These are phyloP conservation scores for Hippophae tibetana DNA, from an alignment of 306 rosid genomes.

Conservation along the genomic window DNA sequence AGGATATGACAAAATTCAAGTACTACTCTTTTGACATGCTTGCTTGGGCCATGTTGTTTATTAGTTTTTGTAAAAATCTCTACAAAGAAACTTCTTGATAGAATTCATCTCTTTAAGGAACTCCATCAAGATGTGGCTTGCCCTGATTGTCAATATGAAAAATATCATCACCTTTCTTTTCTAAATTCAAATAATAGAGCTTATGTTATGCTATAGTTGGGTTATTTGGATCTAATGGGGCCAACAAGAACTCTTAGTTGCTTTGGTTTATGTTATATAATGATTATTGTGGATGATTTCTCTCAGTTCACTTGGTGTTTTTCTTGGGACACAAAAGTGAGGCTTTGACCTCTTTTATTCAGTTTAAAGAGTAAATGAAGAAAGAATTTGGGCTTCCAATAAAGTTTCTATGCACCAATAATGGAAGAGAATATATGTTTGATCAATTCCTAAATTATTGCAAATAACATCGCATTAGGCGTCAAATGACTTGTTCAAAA, in stretches of 20 bases:
- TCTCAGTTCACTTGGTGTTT: neutral
- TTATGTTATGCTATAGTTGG: neutral
- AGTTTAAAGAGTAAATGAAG: neutral
- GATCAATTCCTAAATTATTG: neutral
- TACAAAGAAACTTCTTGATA: neutral
- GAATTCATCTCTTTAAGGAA: too few relatives aligned
- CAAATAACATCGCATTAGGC: neutral
- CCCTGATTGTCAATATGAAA: slow-evolving; percentile 2
- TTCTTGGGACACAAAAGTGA: neutral
- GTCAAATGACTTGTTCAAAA: slow-evolving; percentile 2
- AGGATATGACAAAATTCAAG: neutral
- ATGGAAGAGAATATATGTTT: neutral
- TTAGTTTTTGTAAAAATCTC: neutral
- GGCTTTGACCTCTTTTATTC: neutral
- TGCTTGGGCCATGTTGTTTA: neutral
- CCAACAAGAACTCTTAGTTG: neutral
- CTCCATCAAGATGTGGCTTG: neutral
- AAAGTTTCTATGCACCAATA: neutral
- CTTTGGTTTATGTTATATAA: neutral
- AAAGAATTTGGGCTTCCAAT: neutral
- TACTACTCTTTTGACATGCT: slow-evolving; percentile 3
- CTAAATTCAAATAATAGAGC: neutral
- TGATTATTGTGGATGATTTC: slow-evolving; percentile 3
- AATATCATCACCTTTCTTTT: slow-evolving; percentile 6
- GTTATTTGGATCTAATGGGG: slow-evolving; percentile 7